phyloP scores from a whole-genome alignment of 495 filamentous ascomycete genomes.

The Annulohypoxylon maeteangense region DNA sequence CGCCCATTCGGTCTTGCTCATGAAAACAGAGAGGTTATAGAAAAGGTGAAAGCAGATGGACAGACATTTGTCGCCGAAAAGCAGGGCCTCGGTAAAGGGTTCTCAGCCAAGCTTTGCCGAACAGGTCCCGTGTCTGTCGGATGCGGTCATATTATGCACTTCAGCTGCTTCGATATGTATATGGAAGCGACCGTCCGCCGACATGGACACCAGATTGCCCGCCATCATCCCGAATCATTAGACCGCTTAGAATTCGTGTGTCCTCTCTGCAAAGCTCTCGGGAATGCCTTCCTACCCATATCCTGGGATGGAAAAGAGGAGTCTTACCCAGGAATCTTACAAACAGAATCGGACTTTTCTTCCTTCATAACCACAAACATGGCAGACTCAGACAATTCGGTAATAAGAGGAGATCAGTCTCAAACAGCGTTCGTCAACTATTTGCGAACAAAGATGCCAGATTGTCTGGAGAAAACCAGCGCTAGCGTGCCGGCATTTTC shows the following conservation, averaged over 20 bases:
- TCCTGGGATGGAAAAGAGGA: constrained; percentile 95
- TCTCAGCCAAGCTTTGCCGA: constrained; percentile 71
- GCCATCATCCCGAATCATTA: constrained; percentile 86
- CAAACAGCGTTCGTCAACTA: constrained; percentile 74
- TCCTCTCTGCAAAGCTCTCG: constrained; percentile 96
- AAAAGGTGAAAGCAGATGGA: constrained; percentile 77
- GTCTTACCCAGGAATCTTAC: constrained; percentile 74
- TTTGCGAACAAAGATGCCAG: constrained; percentile 67
- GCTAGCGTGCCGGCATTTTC: constrained; percentile 38
- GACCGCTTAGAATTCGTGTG: constrained; percentile 89
- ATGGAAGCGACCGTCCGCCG: constrained; percentile 81
- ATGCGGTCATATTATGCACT: constrained; percentile 99
- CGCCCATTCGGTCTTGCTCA: constrained; percentile 91
- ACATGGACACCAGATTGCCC: constrained; percentile 89
- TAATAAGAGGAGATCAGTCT: constrained; percentile 56
- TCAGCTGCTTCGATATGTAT: constrained; percentile 92
- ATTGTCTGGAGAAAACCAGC: constrained; percentile 65
- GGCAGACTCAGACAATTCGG: constrained; percentile 49
- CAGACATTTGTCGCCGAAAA: constrained; percentile 75
- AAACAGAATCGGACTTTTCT: constrained; percentile 67
- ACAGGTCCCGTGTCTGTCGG: constrained; percentile 88
- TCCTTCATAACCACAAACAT: constrained; percentile 66
- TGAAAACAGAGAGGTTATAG: constrained; percentile 81
- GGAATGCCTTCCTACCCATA: constrained; percentile 94
- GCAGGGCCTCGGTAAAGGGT: constrained; percentile 88